phyloP scores from a whole-genome alignment of 2,329 filamentous ascomycete species.

The Ambrosiella cleistominuta region DNA sequence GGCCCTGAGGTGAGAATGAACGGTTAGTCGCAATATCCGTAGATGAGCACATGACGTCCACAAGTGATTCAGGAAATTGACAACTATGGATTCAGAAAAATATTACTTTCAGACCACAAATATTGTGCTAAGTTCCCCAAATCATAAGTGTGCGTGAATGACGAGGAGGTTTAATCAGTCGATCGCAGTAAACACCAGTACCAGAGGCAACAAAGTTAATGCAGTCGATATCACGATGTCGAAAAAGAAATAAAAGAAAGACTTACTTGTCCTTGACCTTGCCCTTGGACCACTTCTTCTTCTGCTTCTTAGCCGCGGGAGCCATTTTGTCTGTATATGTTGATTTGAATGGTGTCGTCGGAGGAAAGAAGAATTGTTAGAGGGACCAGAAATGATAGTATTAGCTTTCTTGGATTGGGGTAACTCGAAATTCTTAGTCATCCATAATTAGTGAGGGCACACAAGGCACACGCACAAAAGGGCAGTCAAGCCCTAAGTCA shows the following conservation, averaged over 20 bases:
- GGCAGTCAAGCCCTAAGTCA: constrained; percentile 27
- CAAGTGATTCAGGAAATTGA: too few species aligned
- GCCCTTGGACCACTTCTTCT: constrained; percentile 35
- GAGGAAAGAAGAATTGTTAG: constrained; percentile 13
- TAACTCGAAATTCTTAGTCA: constrained; percentile 11
- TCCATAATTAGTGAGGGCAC: constrained; percentile 13
- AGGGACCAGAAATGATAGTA: constrained; percentile 13
- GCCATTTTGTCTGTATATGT: constrained; percentile 27
- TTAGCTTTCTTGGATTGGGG: constrained; percentile 12
- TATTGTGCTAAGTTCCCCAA: not conserved
- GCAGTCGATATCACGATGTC: not conserved
- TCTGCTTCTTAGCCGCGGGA: constrained; percentile 33
- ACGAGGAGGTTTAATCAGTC: not conserved
- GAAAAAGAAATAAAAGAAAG: not conserved
- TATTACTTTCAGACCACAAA: not conserved
- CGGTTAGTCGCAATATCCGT: constrained; percentile 7
- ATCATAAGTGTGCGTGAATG: not conserved
- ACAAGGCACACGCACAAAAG: constrained; percentile 17
- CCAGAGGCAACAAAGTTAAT: not conserved
- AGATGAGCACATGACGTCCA: too few species aligned
- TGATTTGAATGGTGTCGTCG: constrained; percentile 14
- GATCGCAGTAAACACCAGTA: not conserved
- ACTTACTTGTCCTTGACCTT: constrained; percentile 87
- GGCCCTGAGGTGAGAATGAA: constrained; percentile 34
- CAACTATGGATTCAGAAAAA: not conserved